These are phyloP conservation scores for Cyberlindnera subsufficiens DNA, from an alignment of 805 yeast species.

Conservation along the genomic window DNA sequence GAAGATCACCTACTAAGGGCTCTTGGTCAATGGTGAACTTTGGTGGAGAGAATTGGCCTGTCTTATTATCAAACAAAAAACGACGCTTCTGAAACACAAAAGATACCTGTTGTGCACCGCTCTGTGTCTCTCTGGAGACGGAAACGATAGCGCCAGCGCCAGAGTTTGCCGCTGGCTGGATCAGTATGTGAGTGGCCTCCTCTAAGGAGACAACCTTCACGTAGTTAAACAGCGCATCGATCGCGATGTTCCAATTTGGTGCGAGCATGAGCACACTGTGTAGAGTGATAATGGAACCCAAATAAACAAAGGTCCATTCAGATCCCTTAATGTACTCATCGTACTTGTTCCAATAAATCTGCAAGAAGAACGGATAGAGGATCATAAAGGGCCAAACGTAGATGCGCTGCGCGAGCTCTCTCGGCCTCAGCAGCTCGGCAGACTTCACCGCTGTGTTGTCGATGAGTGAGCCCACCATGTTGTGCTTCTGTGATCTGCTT, in stretches of 20 bases:
- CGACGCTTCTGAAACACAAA: constrained; percentile 91
- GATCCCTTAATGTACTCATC: constrained; percentile 80
- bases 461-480: constrained; percentile 36
- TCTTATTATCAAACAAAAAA: constrained; percentile 58
- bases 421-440: constrained; percentile 72
- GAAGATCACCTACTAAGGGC: constrained; percentile 54
- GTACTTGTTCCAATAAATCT: constrained; percentile 61
- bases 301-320: constrained; percentile 93
- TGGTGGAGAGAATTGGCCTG: constrained; percentile 70
- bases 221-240: constrained; percentile 69
- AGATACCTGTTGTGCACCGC: constrained; percentile 57
- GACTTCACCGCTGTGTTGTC: constrained; percentile 65
- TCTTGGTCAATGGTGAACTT: constrained; percentile 54
- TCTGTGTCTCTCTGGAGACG: constrained; percentile 48
- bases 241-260: constrained; percentile 88
- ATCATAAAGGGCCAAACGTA: constrained; percentile 79
- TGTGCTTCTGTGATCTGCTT: constrained; percentile 3
- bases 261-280: constrained; percentile 76
- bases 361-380: constrained; percentile 67
- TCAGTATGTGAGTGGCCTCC: constrained; percentile 67
- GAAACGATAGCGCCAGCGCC: constrained; percentile 79
- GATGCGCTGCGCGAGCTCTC: constrained; percentile 54
- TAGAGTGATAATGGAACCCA: constrained; percentile 65
- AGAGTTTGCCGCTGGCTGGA: constrained; percentile 77
- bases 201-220: constrained; percentile 40